Evolutionary conservation across 768 basidiomycete genomes (phyloP), one percentile per base, ranked within the genome.

Genomic region (Imleria badia): DNA sequence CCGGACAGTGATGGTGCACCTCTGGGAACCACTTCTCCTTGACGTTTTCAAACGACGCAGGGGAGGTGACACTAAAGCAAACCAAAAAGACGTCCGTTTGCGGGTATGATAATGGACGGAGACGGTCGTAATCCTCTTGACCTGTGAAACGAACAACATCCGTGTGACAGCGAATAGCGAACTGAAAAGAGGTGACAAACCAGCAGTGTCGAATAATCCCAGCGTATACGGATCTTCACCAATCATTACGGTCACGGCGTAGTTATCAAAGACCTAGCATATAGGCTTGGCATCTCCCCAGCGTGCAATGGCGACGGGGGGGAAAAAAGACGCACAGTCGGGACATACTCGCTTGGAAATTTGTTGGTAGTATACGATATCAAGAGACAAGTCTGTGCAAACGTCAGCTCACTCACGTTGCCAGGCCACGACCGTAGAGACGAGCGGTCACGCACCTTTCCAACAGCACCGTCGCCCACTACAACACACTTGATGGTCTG

Each of bases 1-100:
- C 96, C 15, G 97, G 97, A 81, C 97, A 99, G 70, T 99, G 97
- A 72, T 98, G 97, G 72, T 95, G 95, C 50, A 99, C 96, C 78
- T 99, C 97, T 6, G 97, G 97, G 83, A 98, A 97, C 97, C 97
- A 99, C 73, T 99, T 99, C 77, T 99, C 97, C 83, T 97, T 98
- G 67, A 99, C 96, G 88, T 99, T 98, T 76, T 99, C 97, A 70
- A 98, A 99, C 45, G 94, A 96, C 29, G 97, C 96, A 5, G 96
- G 97, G 11, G 91, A 94, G 39, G 96, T 98, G 64, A 99, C 97
- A 68, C 92, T 95, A 81, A 98, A 99, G 77, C 97, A 99, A 63
- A 99, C 96, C 54, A 99, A 81, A 83, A 99, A 98, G 54, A 98
- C 97, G 68, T 99, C 97, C 56, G 97, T 99, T 77, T 99, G 97